Percentiles rank a stretch among this genome's conserved stretches.
These are phyloP conservation scores for Yamadazyma atlantica DNA, from an alignment of 1,139 yeast species.

Conservation along the genomic window DNA sequence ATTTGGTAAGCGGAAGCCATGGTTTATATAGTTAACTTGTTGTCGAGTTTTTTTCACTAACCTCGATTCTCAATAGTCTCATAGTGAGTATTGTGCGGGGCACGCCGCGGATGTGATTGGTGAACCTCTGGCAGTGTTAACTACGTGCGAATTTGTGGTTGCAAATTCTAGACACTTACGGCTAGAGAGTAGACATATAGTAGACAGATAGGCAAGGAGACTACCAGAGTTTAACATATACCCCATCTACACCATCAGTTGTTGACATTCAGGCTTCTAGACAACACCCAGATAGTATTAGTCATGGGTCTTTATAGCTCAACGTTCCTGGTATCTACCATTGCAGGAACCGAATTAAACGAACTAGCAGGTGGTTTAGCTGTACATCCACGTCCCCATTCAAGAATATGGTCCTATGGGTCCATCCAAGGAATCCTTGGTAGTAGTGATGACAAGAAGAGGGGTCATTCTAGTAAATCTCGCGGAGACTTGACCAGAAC, in stretches of 20 bases:
- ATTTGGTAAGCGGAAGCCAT: constrained; percentile 74
- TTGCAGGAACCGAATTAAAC: not conserved
- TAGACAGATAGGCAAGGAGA: not conserved
- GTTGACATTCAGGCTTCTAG: too few relatives aligned
- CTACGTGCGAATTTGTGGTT: constrained; percentile 15
- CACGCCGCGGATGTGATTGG: constrained; percentile 4
- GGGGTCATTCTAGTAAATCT: too few relatives aligned
- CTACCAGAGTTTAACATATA: too few relatives aligned
- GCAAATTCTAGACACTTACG: too few relatives aligned
- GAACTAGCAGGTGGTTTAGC: not conserved
- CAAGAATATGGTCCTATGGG: not conserved
- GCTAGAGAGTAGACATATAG: too few relatives aligned
- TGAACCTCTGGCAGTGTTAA: too few relatives aligned
- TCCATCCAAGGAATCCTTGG: not conserved
- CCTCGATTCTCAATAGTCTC: not conserved
- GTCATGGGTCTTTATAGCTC: constrained; percentile 3
- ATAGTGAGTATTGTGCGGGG: not conserved
- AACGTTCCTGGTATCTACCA: constrained; percentile 5
- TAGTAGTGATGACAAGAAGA: not conserved
- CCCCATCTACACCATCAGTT: too few relatives aligned
- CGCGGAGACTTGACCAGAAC: not conserved
- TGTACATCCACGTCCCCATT: too few relatives aligned
- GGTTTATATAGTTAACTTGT: constrained; percentile 1
- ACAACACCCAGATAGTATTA: not conserved
- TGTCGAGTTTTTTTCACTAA: constrained; percentile 1